Evolutionary conservation across 2,329 filamentous ascomycete genomes (phyloP), one percentile per base, ranked within the genome.

Genomic region (Alternaria metachromatica): DNA sequence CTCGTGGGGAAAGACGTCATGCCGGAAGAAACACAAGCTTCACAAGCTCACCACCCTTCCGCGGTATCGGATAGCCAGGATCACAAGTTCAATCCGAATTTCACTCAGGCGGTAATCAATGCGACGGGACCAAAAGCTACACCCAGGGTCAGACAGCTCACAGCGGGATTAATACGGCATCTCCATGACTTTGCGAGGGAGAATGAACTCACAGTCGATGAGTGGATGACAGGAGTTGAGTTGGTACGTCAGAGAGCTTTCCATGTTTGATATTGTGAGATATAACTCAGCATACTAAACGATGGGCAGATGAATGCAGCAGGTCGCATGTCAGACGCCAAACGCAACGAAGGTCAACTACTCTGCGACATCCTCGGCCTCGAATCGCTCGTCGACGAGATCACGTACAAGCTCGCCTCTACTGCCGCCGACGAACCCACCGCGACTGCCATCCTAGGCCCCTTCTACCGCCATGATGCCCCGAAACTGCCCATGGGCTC

Each of bases 171-270:
- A 70, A 89, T 93, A 78, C 84, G 83, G 59, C 91, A 94, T 82
- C 84, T 94, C 60, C 92, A 94, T 83, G 90, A 93, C 80, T 94
- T 93, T 78, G 87, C 88, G 63, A 87, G 91, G 61, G 92, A 94
- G 74, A 88, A 92, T 72, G 90, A 94, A 80, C 87, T 94, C 55
- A 92, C 89, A 5, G 85, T 88, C n/a, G 91, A 92, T 58, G 92
- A 94, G 80, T 94, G 91, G 91, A 87, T 93, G 82, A 79, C 86
- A 9, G 91, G 90, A 55, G 88, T 94, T 46, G 85, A 91, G 76
- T 92, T 91, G 78, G 83, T 93, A 74, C 15, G 70, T 62, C 6
- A 48, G 20, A 33, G 21, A 25, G 23, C 18, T 46, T 51, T 15
- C 7, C n/a, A 41, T 43, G 25, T 25, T 48, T 41, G 9, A 7